Evolutionary conservation across 495 filamentous ascomycete genomes (phyloP).

Genomic region (Entonaema liquescens): DNA sequence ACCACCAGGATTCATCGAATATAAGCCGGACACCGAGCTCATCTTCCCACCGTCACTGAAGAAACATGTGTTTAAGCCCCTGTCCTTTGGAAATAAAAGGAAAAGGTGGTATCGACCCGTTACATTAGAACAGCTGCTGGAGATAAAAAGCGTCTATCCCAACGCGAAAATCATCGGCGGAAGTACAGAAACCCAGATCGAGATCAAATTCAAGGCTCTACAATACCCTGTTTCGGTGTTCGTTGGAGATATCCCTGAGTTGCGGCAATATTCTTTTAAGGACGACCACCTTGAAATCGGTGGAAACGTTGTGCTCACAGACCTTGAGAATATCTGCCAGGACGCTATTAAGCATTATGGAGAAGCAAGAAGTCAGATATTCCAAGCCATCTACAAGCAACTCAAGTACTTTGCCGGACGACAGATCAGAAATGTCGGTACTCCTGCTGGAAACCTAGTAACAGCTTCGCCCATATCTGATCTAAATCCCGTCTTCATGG

Average conservation of each 20-base stretch:
- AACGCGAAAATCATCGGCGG: conserved; percentile 94
- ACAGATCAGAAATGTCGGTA: conserved; percentile 96
- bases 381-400: conserved; percentile 78
- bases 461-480: conserved; percentile 97
- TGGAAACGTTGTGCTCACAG: conserved; percentile 89
- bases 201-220: conserved; percentile 97
- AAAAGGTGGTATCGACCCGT: conserved; percentile 95
- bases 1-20: conserved; percentile 88
- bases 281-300: conserved; percentile 87
- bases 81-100: conserved; percentile 92
- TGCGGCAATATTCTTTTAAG: conserved; percentile 79
- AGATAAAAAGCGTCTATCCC: conserved; percentile 87
- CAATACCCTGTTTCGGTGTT: conserved; percentile 90
- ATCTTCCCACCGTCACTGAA: conserved; percentile 89
- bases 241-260: conserved; percentile 90
- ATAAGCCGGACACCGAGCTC: conserved; percentile 89
- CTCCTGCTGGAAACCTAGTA: conserved; percentile 92
- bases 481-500: conserved; percentile 93
- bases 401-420: conserved; percentile 92
- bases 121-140: conserved; percentile 83
- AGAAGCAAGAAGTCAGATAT: conserved; percentile 71
- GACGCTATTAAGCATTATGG: conserved; percentile 87
- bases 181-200: conserved; percentile 96
- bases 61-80: conserved; percentile 81
- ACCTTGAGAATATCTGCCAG: conserved; percentile 75